Conservation (phyloP, 176 grass and related monocot genomes). For the Eragrostis curvula region DNA sequence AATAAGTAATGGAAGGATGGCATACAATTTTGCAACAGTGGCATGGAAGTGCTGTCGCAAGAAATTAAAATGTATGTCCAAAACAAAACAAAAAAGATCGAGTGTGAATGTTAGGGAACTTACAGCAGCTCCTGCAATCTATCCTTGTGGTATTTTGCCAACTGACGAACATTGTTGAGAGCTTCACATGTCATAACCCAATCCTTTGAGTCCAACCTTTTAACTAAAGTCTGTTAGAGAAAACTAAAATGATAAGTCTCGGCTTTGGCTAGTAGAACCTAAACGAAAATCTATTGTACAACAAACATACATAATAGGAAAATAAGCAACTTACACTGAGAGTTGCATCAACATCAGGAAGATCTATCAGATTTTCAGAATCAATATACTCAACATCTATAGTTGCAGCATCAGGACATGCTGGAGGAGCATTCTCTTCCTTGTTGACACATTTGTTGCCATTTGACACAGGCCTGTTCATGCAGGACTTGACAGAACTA, state of each 20-base stretch:
- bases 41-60: slow-evolving; percentile 5
- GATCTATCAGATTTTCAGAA: slow-evolving; percentile 57
- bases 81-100: background rate
- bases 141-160: slow-evolving; percentile 83
- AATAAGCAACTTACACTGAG: slow-evolving; percentile 50
- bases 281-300: background rate
- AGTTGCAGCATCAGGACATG: slow-evolving; percentile 26
- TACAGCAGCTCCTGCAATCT: slow-evolving; percentile 82
- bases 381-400: slow-evolving; percentile 60
- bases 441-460: slow-evolving; percentile 40
- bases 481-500: slow-evolving; percentile 28
- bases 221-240: slow-evolving; percentile 57
- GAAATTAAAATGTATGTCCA: background rate
- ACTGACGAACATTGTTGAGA: slow-evolving; percentile 88
- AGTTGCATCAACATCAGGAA: slow-evolving; percentile 46
- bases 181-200: slow-evolving; percentile 90
- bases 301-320: slow-evolving; percentile 15
- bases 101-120: slow-evolving; percentile 31
- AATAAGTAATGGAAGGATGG: slow-evolving; percentile 9
- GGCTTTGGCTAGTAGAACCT: background rate
- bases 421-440: slow-evolving; percentile 44
- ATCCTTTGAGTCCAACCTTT: slow-evolving; percentile 85
- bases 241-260: slow-evolving; percentile 16
- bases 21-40: background rate
- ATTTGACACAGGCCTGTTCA: slow-evolving; percentile 39